Evolutionary conservation across 2,329 filamentous ascomycete species (phyloP).

Genomic region (Clarireedia sp.): DNA sequence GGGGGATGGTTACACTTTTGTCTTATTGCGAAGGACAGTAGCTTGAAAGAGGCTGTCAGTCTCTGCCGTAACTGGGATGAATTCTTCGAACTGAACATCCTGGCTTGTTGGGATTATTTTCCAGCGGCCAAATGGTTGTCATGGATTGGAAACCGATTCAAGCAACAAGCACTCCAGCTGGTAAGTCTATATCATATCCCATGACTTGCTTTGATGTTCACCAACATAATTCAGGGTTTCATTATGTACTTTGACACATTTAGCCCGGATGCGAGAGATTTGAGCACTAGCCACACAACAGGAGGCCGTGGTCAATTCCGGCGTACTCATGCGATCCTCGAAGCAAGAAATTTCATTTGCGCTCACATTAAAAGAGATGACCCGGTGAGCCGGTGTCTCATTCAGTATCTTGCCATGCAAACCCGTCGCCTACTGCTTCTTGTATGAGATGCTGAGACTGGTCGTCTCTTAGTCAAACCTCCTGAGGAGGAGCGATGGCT

Average conservation of each 20-base stretch:
- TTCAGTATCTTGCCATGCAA: conserved; percentile 36
- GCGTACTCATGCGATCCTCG: conserved; percentile 29
- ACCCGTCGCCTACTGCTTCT: conserved; percentile 31
- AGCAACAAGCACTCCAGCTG: conserved; percentile 35
- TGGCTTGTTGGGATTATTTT: conserved; percentile 39
- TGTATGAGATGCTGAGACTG: conserved; percentile 36
- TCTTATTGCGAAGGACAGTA: conserved; percentile 41
- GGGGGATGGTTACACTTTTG: conserved; percentile 44
- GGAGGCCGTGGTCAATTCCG: conserved; percentile 29
- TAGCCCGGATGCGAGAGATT: conserved; percentile 25
- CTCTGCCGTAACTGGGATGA: conserved; percentile 44
- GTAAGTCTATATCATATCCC: background rate
- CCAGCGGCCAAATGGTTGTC: conserved; percentile 38
- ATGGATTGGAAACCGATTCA: conserved; percentile 33
- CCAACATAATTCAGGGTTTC: conserved; percentile 18
- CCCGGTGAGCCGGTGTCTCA: conserved; percentile 33
- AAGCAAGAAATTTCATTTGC: conserved; percentile 36
- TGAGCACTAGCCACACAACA: conserved; percentile 29
- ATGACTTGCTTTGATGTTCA: background rate
- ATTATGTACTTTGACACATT: conserved; percentile 17
- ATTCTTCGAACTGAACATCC: conserved; percentile 40
- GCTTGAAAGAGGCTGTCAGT: conserved; percentile 36
- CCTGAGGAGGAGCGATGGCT: conserved; percentile 34
- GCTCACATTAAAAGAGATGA: conserved; percentile 36
- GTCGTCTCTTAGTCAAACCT: conserved; percentile 31